Base-by-base conservation (phyloP, 2,329 filamentous ascomycete species). In the Pseudofabraea citricarpa region DNA sequence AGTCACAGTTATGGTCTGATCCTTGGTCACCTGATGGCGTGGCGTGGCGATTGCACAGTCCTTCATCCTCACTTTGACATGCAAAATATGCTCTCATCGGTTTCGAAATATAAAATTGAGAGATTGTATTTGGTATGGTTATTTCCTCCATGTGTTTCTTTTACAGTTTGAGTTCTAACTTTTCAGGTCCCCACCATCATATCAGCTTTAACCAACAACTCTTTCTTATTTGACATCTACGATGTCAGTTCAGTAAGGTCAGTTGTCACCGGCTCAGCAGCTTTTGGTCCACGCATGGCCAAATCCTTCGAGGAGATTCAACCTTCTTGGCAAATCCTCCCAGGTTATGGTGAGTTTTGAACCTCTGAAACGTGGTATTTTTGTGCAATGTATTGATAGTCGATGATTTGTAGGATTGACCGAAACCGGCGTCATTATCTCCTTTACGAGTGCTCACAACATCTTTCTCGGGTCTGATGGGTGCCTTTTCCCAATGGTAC, bases 171-270 rank as follows among this genome's bases (percentile, higher is more conserved):
- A n/a, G n/a, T n/a, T n/a, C n/a, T n/a, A n/a, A n/a, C n/a, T n/a
- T n/a, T n/a, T n/a, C n/a, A n/a, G n/a, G n/a, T n/a, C n/a, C 87
- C 87, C 5, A 87, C 87, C 0, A 89, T 91, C 56, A 78, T 90
- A 44, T 84, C 90, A 46, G 71, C 77, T 44, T 77, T 91, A 71
- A 70, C 84, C 19, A 83, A 83, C 49, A 80, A 77, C 54, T 70
- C 72, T 31, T 68, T 77, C 0, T 51, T 77, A 0, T 74, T 81
- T 49, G 67, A 74, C 19, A 77, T 83, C 45, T 87, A 82, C 59
- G 83, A 90, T 53, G 67, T 91, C 4, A 82, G 75, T 54, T 81
- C 75, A 39, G 79, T 90, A 2, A 69, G 67, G 6, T 63, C 70
- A 1, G 62, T 87, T 13, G 86, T 83, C 60, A 85, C 81, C 0